These are phyloP conservation scores for Lactuca saligna DNA, from an alignment of 129 eudicot species.

Conservation along the genomic window DNA sequence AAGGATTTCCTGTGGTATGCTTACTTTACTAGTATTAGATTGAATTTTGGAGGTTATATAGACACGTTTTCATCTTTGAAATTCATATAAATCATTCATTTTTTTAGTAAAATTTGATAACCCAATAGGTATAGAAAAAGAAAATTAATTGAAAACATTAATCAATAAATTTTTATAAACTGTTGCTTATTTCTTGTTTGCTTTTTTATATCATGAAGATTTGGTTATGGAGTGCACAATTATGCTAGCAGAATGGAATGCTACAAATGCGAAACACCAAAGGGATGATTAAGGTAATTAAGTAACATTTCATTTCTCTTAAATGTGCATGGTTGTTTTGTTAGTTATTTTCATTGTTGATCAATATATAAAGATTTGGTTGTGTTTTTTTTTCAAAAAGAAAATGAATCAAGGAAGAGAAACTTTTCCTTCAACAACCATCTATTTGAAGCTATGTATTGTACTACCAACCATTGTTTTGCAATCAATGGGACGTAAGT, in stretches of 20 bases:
- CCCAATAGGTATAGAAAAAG: slow-evolving; percentile 45
- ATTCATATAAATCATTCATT: not conserved
- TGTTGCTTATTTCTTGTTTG: not conserved
- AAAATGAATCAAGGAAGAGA: slow-evolving; percentile 25
- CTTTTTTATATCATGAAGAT: slow-evolving; percentile 39
- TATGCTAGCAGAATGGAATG: slow-evolving; percentile 95
- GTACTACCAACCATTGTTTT: too few species aligned
- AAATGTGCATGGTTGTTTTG: too few species aligned
- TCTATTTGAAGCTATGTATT: not conserved
- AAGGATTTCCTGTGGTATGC: slow-evolving; percentile 94
- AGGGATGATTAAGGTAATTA: slow-evolving; percentile 37
- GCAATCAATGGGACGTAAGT: too few species aligned
- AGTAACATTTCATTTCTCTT: not conserved
- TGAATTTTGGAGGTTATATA: slow-evolving; percentile 17
- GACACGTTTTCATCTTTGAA: slow-evolving; percentile 10
- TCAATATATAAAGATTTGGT: not conserved
- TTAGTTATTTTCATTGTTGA: not conserved
- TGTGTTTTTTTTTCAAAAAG: slow-evolving; percentile 14
- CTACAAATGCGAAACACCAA: slow-evolving; percentile 68
- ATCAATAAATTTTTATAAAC: slow-evolving; percentile 10
- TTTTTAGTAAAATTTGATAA: too few species aligned
- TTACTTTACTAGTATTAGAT: slow-evolving; percentile 9
- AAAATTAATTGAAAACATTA: not conserved
- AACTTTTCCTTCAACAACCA: slow-evolving; percentile 5
- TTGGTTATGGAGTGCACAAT: slow-evolving; percentile 84